phyloP scores from a whole-genome alignment of 2,329 filamentous ascomycete species.

The Byssoonygena ceratinophila region DNA sequence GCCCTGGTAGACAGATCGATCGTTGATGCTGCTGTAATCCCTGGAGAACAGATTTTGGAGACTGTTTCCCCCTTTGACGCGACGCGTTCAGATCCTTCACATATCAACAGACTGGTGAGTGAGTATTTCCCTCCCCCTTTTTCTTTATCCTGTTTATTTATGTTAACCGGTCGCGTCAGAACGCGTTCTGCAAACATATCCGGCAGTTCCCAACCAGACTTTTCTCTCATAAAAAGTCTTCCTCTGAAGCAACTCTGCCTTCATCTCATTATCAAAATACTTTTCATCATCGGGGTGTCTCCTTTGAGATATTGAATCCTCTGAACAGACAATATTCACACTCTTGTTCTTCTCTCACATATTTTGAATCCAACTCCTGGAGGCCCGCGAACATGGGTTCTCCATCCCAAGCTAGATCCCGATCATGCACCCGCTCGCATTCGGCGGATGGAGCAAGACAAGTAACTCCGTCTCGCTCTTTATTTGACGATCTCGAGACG shows the following conservation, averaged over 20 bases:
- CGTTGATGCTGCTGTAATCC: neutral
- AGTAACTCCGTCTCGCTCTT: conserved; percentile 15
- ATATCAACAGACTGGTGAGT: conserved; percentile 15
- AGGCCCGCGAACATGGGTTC: neutral
- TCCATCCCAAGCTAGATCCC: neutral
- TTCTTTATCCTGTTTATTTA: neutral
- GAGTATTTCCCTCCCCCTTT: conserved; percentile 7
- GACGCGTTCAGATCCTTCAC: conserved; percentile 5
- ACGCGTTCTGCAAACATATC: conserved; percentile 13
- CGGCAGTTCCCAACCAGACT: conserved; percentile 15
- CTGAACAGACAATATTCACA: neutral
- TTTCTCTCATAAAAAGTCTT: conserved; percentile 12
- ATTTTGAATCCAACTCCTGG: neutral
- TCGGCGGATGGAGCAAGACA: conserved; percentile 9
- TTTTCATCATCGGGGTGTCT: conserved; percentile 16
- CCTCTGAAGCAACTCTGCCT: conserved; percentile 11
- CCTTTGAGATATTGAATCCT: conserved; percentile 18
- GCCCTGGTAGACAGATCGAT: neutral
- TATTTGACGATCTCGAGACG: conserved; percentile 18
- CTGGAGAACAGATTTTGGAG: neutral
- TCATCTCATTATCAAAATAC: conserved; percentile 4
- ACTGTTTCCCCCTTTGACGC: neutral
- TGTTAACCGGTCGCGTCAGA: conserved; percentile 17
- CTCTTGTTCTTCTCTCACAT: neutral
- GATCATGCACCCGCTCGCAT: conserved; percentile 5